Evolutionary conservation across 768 basidiomycete species (phyloP).

Genomic region (Trametes villosa): DNA sequence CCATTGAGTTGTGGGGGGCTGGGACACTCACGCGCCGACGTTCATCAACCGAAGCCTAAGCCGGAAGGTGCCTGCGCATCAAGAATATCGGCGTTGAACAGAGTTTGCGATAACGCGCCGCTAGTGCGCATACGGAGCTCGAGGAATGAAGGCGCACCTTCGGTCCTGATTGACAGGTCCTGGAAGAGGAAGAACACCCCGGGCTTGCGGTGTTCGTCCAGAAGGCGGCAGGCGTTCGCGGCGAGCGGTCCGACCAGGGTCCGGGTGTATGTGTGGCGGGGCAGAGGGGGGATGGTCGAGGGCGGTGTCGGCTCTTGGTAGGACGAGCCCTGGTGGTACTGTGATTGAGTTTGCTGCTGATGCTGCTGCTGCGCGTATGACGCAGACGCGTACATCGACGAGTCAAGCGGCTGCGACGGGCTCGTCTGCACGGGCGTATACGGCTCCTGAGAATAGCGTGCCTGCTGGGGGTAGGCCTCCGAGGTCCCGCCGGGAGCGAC

Average conservation of each 20-base stretch:
- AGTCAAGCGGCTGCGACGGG: conserved; percentile 38
- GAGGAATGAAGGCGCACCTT: conserved; percentile 55
- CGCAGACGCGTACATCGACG: conserved; percentile 36
- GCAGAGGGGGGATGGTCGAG: conserved; percentile 48
- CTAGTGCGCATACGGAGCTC: conserved; percentile 19
- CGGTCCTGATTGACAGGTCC: conserved; percentile 91
- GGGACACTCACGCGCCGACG: conserved; percentile 79
- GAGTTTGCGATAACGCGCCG: conserved; percentile 25
- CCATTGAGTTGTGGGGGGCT: conserved; percentile 10
- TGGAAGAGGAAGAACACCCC: conserved; percentile 97
- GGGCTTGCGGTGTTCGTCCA: conserved; percentile 82
- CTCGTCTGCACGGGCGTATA: conserved; percentile 24
- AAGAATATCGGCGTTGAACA: conserved; percentile 19
- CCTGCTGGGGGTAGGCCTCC: conserved; percentile 22
- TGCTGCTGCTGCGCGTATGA: conserved; percentile 41
- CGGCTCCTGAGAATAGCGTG: conserved; percentile 27
- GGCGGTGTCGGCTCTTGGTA: conserved; percentile 34
- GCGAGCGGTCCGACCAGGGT: conserved; percentile 91
- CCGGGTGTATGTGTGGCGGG: conserved; percentile 78
- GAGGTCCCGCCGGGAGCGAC: conserved; percentile 19
- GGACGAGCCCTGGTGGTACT: conserved; percentile 29
- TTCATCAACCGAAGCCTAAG: conserved; percentile 88
- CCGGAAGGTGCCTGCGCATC: conserved; percentile 72
- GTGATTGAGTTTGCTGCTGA: conserved; percentile 32
- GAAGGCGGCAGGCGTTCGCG: conserved; percentile 81